Evolutionary conservation across 306 rosid genomes (phyloP).

Genomic region (Quercus wislizeni): DNA sequence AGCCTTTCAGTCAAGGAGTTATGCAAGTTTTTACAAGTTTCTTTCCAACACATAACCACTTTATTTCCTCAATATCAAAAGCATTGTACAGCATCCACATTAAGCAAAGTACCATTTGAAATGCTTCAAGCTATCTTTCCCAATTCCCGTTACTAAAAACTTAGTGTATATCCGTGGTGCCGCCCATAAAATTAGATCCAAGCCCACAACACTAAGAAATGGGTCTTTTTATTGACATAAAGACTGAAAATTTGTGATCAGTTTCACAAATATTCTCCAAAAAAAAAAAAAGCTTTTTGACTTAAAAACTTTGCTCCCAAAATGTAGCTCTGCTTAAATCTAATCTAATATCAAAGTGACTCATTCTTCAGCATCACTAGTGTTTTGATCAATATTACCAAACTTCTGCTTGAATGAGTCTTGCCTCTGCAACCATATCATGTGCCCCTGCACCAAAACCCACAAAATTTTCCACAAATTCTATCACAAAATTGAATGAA

Average conservation of each 20-base stretch:
- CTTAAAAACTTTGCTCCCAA: neutral
- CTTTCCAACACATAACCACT: neutral
- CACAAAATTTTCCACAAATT: neutral
- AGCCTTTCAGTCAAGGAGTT: neutral
- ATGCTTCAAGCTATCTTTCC: neutral
- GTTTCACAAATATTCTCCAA: neutral
- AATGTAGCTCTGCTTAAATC: neutral
- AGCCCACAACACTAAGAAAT: neutral
- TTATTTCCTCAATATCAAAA: neutral
- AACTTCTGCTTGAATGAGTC: constrained; percentile 78
- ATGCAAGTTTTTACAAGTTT: neutral
- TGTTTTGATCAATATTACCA: constrained; percentile 24
- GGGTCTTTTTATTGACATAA: neutral
- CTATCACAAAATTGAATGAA: neutral
- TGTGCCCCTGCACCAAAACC: constrained; percentile 55
- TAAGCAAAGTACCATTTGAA: neutral
- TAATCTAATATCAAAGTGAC: neutral
- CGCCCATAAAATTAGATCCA: neutral
- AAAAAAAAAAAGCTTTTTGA: neutral
- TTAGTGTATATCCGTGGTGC: neutral
- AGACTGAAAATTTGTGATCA: neutral
- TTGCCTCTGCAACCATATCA: constrained; percentile 81
- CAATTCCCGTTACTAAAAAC: neutral
- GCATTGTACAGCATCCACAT: neutral
- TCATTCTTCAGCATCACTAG: neutral